These are phyloP conservation scores for Alternaria ventricosa DNA, from an alignment of 2,329 filamentous ascomycete genomes.

Conservation along the genomic window DNA sequence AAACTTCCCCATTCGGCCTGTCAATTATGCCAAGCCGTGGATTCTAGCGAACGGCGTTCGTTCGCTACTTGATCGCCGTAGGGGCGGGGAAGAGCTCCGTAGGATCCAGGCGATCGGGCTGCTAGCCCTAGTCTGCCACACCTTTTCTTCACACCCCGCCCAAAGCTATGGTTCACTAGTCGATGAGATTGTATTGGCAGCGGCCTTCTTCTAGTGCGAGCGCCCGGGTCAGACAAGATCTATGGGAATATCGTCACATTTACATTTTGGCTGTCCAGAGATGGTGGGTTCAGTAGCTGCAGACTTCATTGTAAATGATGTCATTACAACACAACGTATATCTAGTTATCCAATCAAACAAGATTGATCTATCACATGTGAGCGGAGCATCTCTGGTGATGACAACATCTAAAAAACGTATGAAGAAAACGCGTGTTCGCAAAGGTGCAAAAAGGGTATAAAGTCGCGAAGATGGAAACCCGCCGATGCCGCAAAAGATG, in stretches of 20 bases:
- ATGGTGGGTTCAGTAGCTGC: not conserved
- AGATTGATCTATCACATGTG: not conserved
- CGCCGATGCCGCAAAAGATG: not conserved
- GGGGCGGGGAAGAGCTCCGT: not conserved
- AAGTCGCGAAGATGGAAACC: not conserved
- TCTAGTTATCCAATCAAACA: not conserved
- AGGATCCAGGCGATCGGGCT: not conserved
- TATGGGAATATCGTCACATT: not conserved
- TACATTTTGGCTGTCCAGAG: not conserved
- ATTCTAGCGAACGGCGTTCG: constrained; percentile 5
- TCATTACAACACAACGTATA: not conserved
- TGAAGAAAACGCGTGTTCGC: not conserved
- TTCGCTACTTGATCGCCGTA: not conserved
- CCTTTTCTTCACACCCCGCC: not conserved
- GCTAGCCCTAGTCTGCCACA: not conserved
- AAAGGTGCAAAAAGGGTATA: constrained; percentile 4
- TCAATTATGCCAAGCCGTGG: not conserved
- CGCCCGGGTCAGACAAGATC: not conserved
- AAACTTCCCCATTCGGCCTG: not conserved
- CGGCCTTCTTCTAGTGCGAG: not conserved
- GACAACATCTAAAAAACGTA: not conserved
- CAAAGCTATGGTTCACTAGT: not conserved
- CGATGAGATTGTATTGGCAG: not conserved
- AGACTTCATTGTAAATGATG: not conserved
- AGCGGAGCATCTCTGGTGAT: not conserved